Base-by-base conservation (phyloP, 495 filamentous ascomycete genomes). In the Penicillium desertorum region DNA sequence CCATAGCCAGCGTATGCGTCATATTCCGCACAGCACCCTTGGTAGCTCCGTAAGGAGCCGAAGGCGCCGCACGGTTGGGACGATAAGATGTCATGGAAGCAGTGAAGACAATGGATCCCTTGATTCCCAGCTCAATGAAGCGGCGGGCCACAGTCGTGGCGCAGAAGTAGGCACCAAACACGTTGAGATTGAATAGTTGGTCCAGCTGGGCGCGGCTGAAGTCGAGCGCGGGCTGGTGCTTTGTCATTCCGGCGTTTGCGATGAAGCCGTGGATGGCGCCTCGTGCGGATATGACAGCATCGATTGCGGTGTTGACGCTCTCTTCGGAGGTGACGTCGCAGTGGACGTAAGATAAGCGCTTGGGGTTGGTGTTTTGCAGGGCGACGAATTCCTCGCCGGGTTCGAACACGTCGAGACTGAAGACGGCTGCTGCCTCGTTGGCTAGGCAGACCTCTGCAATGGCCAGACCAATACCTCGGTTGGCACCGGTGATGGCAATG, bases 1-100 rank as follows among this genome's bases (percentile, higher is more conserved):
- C 75, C 74, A 79, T 79, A 7, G 77, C 75, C 29, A 79, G 64
- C 17, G 76, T 77, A 45, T 77, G 71, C 42, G 60, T 67, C 62
- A 71, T 67, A 30, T 69, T 69, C 14, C 66, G 68, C 20, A 71
- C 68, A 17, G 66, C 68, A 50, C 66, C 68, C 46, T 68, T 71
- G 17, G 70, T 72, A 1, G 67, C 70, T 34, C 67, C 65, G 11
- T 71, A 71, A 0, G 68, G 68, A 3, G 66, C 68, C 6, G 65
- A 68, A 0, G 66, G 68, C 12, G 68, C 68, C 30, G 68, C 66
- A 16, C 69, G 56, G 49, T 75, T 74, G 5, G 71, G 72, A n/a
- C 71, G 65, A 56, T 75, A 73, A 10, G 69, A 71, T 5, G 73
- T 70, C 73, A 74, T 76, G 39, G 70, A 70, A 1, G 70, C 68